These are phyloP conservation scores for Parietichytrium sp. DNA, from an alignment of 108 stramenopile species.

Conservation along the genomic window DNA sequence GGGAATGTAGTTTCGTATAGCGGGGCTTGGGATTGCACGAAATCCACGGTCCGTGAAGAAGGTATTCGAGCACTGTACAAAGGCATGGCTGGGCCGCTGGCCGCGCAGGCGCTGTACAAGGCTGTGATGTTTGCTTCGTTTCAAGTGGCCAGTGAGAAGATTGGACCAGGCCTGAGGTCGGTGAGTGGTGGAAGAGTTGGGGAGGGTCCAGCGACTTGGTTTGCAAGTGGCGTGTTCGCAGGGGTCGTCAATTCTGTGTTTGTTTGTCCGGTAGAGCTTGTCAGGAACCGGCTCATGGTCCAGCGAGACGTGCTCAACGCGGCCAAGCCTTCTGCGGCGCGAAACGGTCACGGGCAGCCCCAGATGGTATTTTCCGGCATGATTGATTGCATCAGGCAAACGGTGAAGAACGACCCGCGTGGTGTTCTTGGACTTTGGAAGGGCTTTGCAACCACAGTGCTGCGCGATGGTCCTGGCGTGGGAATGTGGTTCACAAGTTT, in stretches of 20 bases:
- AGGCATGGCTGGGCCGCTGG: constrained; percentile 45
- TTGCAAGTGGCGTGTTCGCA: constrained; percentile 45
- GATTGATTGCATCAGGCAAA: not conserved
- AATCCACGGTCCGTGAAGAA: constrained; percentile 41
- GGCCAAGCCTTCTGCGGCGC: too few species aligned
- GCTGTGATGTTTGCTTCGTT: constrained; percentile 47
- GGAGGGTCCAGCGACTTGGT: not conserved
- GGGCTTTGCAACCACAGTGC: not conserved
- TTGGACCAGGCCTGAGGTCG: not conserved
- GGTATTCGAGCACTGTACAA: constrained; percentile 47
- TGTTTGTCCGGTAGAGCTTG: constrained; percentile 54
- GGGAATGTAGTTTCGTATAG: not conserved
- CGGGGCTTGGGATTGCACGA: constrained; percentile 43
- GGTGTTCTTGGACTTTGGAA: constrained; percentile 8
- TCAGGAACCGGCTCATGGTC: constrained; percentile 50
- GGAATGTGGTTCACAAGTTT: constrained; percentile 31
- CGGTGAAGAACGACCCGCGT: constrained; percentile 1
- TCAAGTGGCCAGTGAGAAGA: not conserved
- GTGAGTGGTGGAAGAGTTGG: not conserved
- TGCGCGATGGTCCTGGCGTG: constrained; percentile 41
- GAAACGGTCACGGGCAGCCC: not conserved
- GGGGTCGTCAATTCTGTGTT: constrained; percentile 52
- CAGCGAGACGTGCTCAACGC: too few species aligned
- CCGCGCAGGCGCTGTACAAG: constrained; percentile 51
- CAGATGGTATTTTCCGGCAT: not conserved